These are phyloP conservation scores for Omphalea diandra DNA, from an alignment of 441 rosid species.

Conservation along the genomic window DNA sequence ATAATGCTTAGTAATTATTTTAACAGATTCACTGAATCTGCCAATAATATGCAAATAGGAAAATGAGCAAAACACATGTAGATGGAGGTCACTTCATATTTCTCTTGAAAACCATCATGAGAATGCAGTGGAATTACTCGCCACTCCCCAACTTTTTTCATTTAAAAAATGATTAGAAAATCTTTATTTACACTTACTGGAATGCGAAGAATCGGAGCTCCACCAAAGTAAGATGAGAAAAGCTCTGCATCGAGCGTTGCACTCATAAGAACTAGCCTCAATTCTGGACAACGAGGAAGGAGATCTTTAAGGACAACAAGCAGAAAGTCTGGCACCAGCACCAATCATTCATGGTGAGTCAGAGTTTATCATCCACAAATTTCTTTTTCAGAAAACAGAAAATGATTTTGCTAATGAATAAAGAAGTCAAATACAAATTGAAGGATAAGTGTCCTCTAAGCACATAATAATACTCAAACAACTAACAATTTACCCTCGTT, in stretches of 20 bases:
- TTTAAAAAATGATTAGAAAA: not conserved
- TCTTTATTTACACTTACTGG: constrained; percentile 51
- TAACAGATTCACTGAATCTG: not conserved
- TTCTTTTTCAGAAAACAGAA: not conserved
- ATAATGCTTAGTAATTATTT: not conserved
- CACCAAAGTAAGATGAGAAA: constrained; percentile 82
- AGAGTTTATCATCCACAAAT: constrained; percentile 18
- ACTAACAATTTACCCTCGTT: constrained; percentile 67
- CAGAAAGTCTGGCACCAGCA: constrained; percentile 74
- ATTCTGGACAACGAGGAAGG: constrained; percentile 77
- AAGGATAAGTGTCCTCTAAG: not conserved
- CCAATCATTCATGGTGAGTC: constrained; percentile 27
- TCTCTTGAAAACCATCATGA: not conserved
- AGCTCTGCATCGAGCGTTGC: constrained; percentile 92
- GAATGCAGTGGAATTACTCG: not conserved
- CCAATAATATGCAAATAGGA: too few relatives aligned
- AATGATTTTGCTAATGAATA: not conserved
- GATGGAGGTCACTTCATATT: constrained; percentile 6
- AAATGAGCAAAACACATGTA: not conserved
- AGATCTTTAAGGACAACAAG: constrained; percentile 92
- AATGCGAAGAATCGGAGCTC: constrained; percentile 67
- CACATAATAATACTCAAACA: constrained; percentile 17
- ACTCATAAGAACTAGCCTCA: constrained; percentile 89
- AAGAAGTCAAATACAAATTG: not conserved
- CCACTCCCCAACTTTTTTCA: not conserved